Conservation (phyloP, 1,284 basidiomycete species). For the Fomitopsis palustris region DNA sequence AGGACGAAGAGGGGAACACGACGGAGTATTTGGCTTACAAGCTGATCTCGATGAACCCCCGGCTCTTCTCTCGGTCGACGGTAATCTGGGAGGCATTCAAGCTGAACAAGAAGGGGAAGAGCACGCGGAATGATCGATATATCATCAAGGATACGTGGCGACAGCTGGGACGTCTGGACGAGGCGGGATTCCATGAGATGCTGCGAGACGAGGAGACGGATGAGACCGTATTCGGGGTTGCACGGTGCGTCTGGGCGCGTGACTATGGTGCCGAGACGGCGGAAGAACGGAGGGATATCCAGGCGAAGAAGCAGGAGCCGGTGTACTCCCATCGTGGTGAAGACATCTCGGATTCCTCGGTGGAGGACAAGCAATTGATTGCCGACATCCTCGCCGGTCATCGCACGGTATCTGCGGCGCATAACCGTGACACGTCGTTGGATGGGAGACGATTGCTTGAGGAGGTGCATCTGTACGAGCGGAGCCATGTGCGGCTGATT, state of each 20-base stretch:
- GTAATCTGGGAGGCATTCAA: background rate
- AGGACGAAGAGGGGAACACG: background rate
- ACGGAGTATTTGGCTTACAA: conserved; percentile 7
- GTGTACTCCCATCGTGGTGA: too few relatives aligned
- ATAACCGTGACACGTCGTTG: too few relatives aligned
- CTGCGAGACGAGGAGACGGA: background rate
- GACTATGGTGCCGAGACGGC: background rate
- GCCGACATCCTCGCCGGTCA: background rate
- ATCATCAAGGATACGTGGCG: background rate
- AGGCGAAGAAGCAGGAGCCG: background rate
- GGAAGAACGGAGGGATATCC: background rate
- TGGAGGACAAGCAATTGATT: too few relatives aligned
- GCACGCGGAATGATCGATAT: background rate
- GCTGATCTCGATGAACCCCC: conserved; percentile 7
- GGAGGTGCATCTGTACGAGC: background rate
- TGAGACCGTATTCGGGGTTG: background rate
- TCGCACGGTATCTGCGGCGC: background rate
- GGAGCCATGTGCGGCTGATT: background rate
- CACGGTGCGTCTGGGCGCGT: background rate
- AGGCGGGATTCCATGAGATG: background rate
- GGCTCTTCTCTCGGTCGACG: conserved; percentile 7
- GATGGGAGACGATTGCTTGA: background rate
- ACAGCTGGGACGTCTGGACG: background rate
- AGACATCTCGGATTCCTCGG: too few relatives aligned
- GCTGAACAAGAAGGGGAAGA: background rate